These are phyloP conservation scores for Didymella glomerata DNA, from an alignment of 2,329 filamentous ascomycete species.

Conservation along the genomic window DNA sequence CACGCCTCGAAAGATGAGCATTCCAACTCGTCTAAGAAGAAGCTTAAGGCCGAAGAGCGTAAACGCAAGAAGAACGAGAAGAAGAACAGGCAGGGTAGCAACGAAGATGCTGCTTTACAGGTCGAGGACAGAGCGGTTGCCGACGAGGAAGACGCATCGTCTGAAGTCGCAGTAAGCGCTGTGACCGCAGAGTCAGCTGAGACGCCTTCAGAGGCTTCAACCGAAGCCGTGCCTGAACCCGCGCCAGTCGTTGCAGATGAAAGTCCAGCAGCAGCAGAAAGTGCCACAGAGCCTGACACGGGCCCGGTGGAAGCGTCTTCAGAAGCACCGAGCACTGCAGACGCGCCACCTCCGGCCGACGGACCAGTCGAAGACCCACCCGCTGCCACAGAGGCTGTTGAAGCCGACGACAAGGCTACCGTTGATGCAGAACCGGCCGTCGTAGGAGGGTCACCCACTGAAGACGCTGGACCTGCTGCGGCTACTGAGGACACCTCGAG, in stretches of 20 bases:
- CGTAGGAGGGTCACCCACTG: background rate
- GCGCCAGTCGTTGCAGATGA: background rate
- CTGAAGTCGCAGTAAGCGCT: slow-evolving; percentile 12
- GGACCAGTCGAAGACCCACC: slow-evolving; percentile 2
- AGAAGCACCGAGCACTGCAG: background rate
- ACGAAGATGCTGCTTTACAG: slow-evolving; percentile 3
- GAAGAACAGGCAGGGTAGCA: slow-evolving; percentile 34
- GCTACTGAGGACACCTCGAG: background rate
- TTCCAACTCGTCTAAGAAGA: slow-evolving; percentile 31
- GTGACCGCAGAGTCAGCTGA: background rate
- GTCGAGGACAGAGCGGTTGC: slow-evolving; percentile 20
- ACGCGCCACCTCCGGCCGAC: slow-evolving; percentile 1
- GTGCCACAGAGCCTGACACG: slow-evolving; percentile 1
- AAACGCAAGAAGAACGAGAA: slow-evolving; percentile 37
- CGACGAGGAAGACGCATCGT: slow-evolving; percentile 29
- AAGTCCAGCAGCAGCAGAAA: slow-evolving; percentile 4
- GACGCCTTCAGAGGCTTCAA: slow-evolving; percentile 1
- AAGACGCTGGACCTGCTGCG: background rate
- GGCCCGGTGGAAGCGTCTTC: background rate
- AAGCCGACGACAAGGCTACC: background rate
- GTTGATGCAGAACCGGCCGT: background rate
- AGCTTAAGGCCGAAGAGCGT: slow-evolving; percentile 36
- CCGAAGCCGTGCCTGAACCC: background rate
- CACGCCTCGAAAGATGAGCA: slow-evolving; percentile 23
- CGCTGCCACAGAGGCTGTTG: slow-evolving; percentile 7